Base-by-base conservation (phyloP, 2,329 filamentous ascomycete genomes). In the Pseudogymnoascus sp. region DNA sequence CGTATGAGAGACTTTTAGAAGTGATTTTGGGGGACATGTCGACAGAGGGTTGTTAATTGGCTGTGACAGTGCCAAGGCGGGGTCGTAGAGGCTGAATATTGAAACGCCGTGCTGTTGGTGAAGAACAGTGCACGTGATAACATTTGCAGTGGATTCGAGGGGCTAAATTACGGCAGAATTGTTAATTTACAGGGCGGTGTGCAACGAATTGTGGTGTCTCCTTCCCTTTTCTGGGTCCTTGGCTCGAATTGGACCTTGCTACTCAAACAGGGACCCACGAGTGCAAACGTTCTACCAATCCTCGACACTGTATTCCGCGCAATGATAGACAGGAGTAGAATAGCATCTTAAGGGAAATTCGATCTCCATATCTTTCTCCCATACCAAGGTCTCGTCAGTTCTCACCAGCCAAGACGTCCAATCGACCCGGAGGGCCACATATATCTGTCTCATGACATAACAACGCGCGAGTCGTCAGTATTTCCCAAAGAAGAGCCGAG, bases 1-100 rank as follows among this genome's bases (percentile, higher is more conserved):
- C 80, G 79, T 90, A 92, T 63, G 81, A 80, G 58, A 92, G 81
- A 73, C 90, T 86, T 69, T 89, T 90, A 68, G 84, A 78, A 61
- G 84, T 90, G 71, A 90, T 88, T 69, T 86, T 88, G 36, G 80
- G 76, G 33, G 58, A 60, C 58, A 41, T 60, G 58, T 39, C 35
- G 58, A 41, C 11, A 38, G 25, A 39, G 38, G 12, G 9, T 5
- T 63, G 3, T 16, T 16, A 62, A 33, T 42, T 22, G 52, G 16
- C 36, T 45, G 22, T 36, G 58, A 58, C 58, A 45, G 19, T 25
- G 28, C 36, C 36, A 45, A 35, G 41, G 28, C 14, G 41, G 14
- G 22, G 38, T 38, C 5, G 58, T 60, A 25, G 58, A 39, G 33
- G 33, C 35, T 60, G 58, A 41, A 60, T 39, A 16, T 60, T 19